Evolutionary conservation across 257 asterid genomes (phyloP), one percentile per base, ranked within the genome.

Genomic region (Sherardia arvensis): DNA sequence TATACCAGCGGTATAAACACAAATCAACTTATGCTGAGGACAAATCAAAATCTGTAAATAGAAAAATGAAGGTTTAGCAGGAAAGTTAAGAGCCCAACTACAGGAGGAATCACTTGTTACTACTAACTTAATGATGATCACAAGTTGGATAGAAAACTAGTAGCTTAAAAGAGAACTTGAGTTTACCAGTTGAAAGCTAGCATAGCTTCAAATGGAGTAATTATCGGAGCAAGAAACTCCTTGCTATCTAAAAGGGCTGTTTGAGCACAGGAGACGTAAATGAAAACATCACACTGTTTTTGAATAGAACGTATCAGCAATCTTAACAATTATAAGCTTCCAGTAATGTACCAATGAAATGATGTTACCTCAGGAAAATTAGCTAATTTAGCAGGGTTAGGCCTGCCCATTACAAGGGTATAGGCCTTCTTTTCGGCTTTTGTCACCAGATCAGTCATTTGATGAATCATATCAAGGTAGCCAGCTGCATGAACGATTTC

Each of bases 221-320:
- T 89, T 67, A 92, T 73, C 57, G 98, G 98, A 75, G 97, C 97
- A 66, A 92, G 80, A 87, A 92, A 92, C 74, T 92, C 98, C 79
- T 87, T 92, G 80, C 97, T 86, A 73, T 92, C 97, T 84, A 87
- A 64, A 21, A 92, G 84, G 75, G 90, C 93, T 54, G 95, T 88
- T 82, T 92, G 95, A 21, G 98, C 87, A 69, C 98, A 92, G 69
- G 98, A 87, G 61, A 92, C 94, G 61, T 79, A 79, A 45, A 92
- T 71, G 73, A 92, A 92, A 69, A 88, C 85, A 74, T 92, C 93
- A 51, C 95, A 92, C 98, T 92, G 95, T 79, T 73, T 66, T 51
- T 18, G 57, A 20, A 70, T 23, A 68, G 36, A 32, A 54, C 56
- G 33, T 28, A 7, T 70, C 69, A 70, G 77, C 67, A 55, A 59